Conservation (phyloP, 371 early-diverging fungal genomes). For the Mucor sp. region DNA sequence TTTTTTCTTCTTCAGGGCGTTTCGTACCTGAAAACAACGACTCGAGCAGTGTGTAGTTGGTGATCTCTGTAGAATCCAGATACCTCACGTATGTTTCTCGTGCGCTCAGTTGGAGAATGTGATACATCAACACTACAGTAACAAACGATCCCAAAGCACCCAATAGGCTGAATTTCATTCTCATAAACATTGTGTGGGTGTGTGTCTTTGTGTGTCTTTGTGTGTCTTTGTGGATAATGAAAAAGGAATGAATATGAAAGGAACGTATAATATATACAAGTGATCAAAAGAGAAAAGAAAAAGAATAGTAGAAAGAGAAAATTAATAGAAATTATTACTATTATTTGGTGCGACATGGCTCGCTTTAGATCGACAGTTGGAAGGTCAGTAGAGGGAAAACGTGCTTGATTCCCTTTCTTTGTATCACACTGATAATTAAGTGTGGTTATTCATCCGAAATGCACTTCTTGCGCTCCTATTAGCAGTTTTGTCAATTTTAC, state of each 20-base stretch:
- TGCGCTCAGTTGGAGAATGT: slow-evolving; percentile 10
- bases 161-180: slow-evolving; percentile 3
- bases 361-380: background rate
- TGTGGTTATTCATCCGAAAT: background rate
- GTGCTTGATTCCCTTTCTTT: background rate
- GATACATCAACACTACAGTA: slow-evolving; percentile 12
- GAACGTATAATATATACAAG: background rate
- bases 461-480: too few relatives aligned
- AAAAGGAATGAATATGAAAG: slow-evolving; percentile 1
- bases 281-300: background rate
- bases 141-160: slow-evolving; percentile 11
- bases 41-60: slow-evolving; percentile 35
- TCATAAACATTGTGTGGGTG: slow-evolving; percentile 8
- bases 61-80: slow-evolving; percentile 35
- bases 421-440: background rate
- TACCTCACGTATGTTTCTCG: background rate
- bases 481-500: too few relatives aligned
- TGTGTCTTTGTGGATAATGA: background rate
- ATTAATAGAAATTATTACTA: background rate
- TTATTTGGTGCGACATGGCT: background rate
- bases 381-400: background rate
- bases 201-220: background rate
- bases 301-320: background rate
- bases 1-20: background rate
- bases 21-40: slow-evolving; percentile 26